Evolutionary conservation across 768 basidiomycete genomes (phyloP).

Genomic region (Lactarius quietus): DNA sequence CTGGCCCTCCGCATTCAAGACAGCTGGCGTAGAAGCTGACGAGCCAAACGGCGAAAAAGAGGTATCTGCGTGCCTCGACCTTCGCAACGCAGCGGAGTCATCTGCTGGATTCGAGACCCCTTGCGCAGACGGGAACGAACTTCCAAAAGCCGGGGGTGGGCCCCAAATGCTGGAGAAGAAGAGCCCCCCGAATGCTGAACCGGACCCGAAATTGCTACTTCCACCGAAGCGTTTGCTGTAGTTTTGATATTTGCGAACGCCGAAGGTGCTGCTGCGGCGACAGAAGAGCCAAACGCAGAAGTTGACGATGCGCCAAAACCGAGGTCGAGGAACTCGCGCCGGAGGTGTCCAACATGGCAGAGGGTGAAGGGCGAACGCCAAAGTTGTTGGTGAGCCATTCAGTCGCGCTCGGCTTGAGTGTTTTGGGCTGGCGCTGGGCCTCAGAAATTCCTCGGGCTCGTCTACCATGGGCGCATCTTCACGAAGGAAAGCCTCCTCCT

Average conservation of each 20-base stretch:
- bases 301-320: slow-evolving; percentile 24
- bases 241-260: slow-evolving; percentile 38
- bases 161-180: slow-evolving; percentile 26
- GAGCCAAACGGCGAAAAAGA: slow-evolving; percentile 13
- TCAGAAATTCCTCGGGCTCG: slow-evolving; percentile 16
- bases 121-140: neutral
- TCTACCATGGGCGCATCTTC: slow-evolving; percentile 18
- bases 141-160: slow-evolving; percentile 11
- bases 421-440: slow-evolving; percentile 20
- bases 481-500: slow-evolving; percentile 21
- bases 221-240: slow-evolving; percentile 38
- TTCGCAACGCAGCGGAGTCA: neutral
- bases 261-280: slow-evolving; percentile 19
- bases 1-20: slow-evolving; percentile 1
- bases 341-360: slow-evolving; percentile 19
- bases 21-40: slow-evolving; percentile 6
- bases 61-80: neutral
- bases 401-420: slow-evolving; percentile 32
- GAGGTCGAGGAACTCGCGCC: slow-evolving; percentile 24
- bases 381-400: slow-evolving; percentile 36
- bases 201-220: no score
- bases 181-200: slow-evolving; percentile 25
- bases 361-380: slow-evolving; percentile 30
- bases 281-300: slow-evolving; percentile 20
- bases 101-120: neutral